These are phyloP conservation scores for Coemansia sp. DNA, from an alignment of 192 early-diverging fungal genomes.

Conservation along the genomic window DNA sequence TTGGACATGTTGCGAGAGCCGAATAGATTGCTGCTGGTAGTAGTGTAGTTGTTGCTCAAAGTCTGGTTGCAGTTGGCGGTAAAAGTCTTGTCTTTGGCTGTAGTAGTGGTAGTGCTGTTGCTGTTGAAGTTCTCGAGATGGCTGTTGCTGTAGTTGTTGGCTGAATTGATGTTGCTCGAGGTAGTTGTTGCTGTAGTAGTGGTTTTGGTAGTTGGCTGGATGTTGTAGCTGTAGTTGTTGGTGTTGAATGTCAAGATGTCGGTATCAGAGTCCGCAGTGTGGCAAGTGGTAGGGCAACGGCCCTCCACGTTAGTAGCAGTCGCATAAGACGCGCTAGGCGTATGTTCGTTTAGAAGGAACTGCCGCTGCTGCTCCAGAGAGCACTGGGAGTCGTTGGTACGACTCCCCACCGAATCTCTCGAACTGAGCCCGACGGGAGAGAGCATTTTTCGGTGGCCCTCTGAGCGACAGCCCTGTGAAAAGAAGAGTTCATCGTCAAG, in stretches of 20 bases:
- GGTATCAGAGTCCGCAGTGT: conserved; percentile 42
- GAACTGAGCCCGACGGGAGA: neutral
- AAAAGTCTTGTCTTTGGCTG: neutral
- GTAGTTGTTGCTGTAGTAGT: neutral
- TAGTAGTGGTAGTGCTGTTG: conserved; percentile 1
- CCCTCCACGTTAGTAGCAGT: conserved; percentile 15
- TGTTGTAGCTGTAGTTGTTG: conserved; percentile 11
- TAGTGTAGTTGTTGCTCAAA: neutral
- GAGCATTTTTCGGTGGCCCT: conserved; percentile 32
- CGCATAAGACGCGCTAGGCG: conserved; percentile 19
- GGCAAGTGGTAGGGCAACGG: conserved; percentile 4
- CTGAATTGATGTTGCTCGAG: conserved; percentile 7
- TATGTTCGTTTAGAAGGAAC: conserved; percentile 24
- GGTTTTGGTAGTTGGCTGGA: neutral
- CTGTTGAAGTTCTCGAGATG: conserved; percentile 8
- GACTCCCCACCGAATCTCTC: conserved; percentile 10
- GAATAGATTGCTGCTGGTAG: conserved; percentile 1
- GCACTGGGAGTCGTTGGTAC: neutral
- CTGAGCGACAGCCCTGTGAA: conserved; percentile 47
- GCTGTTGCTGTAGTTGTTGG: neutral
- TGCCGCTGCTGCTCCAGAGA: conserved; percentile 6
- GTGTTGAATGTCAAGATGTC: conserved; percentile 28
- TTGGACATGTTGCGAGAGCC: neutral
- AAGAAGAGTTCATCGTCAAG: conserved; percentile 39
- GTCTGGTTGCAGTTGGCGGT: neutral